phyloP scores from a whole-genome alignment of 805 yeast species.

The Metschnikowia aberdeeniae region DNA sequence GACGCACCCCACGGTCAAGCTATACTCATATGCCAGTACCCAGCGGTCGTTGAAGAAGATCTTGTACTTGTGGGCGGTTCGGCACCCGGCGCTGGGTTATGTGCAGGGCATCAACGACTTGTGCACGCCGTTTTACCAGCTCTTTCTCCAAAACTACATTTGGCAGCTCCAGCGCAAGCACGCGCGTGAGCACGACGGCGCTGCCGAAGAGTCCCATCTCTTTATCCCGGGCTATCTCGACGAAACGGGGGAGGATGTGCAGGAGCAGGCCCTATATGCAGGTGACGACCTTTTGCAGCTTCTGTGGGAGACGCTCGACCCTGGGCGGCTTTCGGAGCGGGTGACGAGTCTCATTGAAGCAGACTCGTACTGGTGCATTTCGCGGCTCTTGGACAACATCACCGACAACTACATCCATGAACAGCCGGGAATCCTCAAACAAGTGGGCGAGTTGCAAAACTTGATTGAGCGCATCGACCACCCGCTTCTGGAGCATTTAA shows the following conservation, averaged over 20 bases:
- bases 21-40: slow-evolving; percentile 65
- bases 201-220: slow-evolving; percentile 20
- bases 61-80: slow-evolving; percentile 87
- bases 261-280: slow-evolving; percentile 22
- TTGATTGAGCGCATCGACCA: slow-evolving; percentile 77
- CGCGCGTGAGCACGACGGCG: slow-evolving; percentile 9
- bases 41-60: slow-evolving; percentile 79
- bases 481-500: slow-evolving; percentile 68
- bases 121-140: slow-evolving; percentile 88
- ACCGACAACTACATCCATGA: slow-evolving; percentile 97
- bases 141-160: slow-evolving; percentile 67
- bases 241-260: slow-evolving; percentile 19
- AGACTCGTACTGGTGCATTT: slow-evolving; percentile 95
- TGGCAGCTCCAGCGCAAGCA: slow-evolving; percentile 36
- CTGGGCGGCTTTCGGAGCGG: slow-evolving; percentile 53
- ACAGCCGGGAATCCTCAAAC: slow-evolving; percentile 94
- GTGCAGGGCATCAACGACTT: slow-evolving; percentile 97
- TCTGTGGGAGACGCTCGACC: slow-evolving; percentile 57
- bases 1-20: slow-evolving; percentile 78
- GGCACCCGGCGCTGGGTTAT: slow-evolving; percentile 97
- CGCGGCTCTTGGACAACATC: slow-evolving; percentile 86
- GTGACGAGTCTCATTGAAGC: slow-evolving; percentile 77
- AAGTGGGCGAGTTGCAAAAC: slow-evolving; percentile 75
- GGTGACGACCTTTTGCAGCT: slow-evolving; percentile 24
- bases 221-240: slow-evolving; percentile 37